phyloP scores from a whole-genome alignment of 176 grass and related monocot genomes.

The Triticum dicoccoides region DNA sequence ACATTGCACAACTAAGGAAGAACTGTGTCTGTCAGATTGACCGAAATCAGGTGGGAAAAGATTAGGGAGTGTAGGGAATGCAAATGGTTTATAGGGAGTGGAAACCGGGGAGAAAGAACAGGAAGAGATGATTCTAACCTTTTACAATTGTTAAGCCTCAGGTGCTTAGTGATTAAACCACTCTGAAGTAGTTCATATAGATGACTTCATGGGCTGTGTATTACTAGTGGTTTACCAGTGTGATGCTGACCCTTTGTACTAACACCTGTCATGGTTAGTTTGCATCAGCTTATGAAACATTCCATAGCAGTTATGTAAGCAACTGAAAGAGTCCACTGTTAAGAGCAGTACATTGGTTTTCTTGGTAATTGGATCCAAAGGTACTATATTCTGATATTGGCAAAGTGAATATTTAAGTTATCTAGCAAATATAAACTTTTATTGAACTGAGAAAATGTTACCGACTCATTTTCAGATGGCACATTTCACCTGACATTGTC shows the following conservation, averaged over 20 bases:
- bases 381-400: not conserved
- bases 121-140: not conserved
- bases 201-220: not conserved
- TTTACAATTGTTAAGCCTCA: not conserved
- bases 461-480: not conserved
- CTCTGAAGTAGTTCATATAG: not conserved
- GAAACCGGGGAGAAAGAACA: not conserved
- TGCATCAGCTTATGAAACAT: conserved; percentile 1
- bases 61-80: not conserved
- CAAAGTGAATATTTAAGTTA: not conserved
- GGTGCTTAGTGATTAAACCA: not conserved
- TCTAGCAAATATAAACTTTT: conserved; percentile 13
- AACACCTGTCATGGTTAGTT: conserved; percentile 10
- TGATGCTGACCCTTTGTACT: not conserved
- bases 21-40: not conserved
- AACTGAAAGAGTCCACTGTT: not conserved
- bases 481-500: conserved; percentile 16
- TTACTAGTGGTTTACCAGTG: not conserved
- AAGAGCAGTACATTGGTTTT: not conserved
- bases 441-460: not conserved
- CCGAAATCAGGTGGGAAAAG: not conserved
- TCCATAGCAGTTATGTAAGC: not conserved
- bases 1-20: not conserved
- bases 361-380: not conserved
- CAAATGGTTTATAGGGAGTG: not conserved